phyloP scores from a whole-genome alignment of 495 filamentous ascomycete species.

The Xylaria telfairii region DNA sequence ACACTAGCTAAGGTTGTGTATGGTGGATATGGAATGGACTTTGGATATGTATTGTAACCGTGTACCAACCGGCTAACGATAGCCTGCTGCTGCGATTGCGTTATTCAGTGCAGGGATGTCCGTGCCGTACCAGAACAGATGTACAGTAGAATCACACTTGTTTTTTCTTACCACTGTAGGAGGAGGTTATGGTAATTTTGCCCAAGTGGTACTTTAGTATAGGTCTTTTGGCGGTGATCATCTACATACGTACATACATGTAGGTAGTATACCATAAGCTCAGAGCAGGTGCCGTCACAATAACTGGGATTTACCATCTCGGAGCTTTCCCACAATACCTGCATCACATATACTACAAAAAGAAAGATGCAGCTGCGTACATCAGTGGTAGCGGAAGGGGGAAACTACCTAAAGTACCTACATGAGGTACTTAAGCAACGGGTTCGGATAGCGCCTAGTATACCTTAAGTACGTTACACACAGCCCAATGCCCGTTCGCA shows the following conservation, averaged over 20 bases:
- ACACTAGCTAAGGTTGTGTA: too few relatives aligned
- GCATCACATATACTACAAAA: too few relatives aligned
- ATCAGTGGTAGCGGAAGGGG: neutral
- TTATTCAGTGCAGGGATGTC: constrained; percentile 15
- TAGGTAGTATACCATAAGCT: neutral
- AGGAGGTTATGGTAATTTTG: neutral
- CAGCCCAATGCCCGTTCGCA: neutral
- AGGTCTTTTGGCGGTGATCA: neutral
- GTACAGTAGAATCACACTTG: neutral
- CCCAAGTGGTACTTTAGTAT: too few relatives aligned
- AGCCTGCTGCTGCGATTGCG: neutral
- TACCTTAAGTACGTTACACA: neutral
- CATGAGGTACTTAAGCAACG: neutral
- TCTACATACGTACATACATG: neutral
- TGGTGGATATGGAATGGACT: too few relatives aligned
- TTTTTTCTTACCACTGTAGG: neutral
- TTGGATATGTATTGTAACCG: too few relatives aligned
- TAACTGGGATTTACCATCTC: neutral
- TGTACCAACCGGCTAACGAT: neutral
- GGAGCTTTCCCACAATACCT: neutral
- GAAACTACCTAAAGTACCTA: neutral
- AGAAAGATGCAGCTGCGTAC: neutral
- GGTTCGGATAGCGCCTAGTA: neutral
- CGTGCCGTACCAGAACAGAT: neutral
- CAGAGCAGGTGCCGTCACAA: neutral